Evolutionary conservation across 345 rosid species (phyloP), one percentile per base, ranked within the genome.

Genomic region (Raphanus sativus): DNA sequence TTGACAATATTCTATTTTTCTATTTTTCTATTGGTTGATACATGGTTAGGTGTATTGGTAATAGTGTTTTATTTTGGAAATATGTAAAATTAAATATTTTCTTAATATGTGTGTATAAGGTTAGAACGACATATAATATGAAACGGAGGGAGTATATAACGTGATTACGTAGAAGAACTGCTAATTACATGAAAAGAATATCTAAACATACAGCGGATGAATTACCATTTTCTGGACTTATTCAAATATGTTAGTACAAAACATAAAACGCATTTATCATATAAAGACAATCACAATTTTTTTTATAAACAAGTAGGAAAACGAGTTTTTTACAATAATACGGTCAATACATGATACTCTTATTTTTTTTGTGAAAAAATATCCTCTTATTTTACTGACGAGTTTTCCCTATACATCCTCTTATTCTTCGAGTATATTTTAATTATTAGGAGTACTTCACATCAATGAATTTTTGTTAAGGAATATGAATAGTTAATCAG

Each of bases 341-440:
- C 21, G 28, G 12, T 65, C 60, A 67, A 75, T 5, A 45, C 62
- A 67, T 26, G 32, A 28, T 55, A 33, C 66, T 75, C 40, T 16
- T 65, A 26, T 36, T 50, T 65, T 38, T 21, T 21, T 21, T 21
- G 21, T 21, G 1, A 21, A 21, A 21, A 21, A 21, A 0, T 0
- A 21, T 21, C 45, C 66, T 75, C 40, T 16, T 65, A 26, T 36
- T 50, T 65, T 38, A 24, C 1, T 75, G 2, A 67, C 30, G 73
- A 25, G 9, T 5, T 8, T 74, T 33, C 34, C 62, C 63, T 24
- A 67, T 24, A 52, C 24, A 67, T 24, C 34, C 63, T 32, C 54
- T 76, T 48, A 69, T 68, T 61, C 67, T 61, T 67, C 26, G n/a
- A 17, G 36, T 63, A 38, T 55, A 70, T 26, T 63, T 68, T 16